Percentiles rank a stretch among this genome's conserved stretches.
Conservation (phyloP, 495 filamentous ascomycete species). For the Xylaria acuta region DNA sequence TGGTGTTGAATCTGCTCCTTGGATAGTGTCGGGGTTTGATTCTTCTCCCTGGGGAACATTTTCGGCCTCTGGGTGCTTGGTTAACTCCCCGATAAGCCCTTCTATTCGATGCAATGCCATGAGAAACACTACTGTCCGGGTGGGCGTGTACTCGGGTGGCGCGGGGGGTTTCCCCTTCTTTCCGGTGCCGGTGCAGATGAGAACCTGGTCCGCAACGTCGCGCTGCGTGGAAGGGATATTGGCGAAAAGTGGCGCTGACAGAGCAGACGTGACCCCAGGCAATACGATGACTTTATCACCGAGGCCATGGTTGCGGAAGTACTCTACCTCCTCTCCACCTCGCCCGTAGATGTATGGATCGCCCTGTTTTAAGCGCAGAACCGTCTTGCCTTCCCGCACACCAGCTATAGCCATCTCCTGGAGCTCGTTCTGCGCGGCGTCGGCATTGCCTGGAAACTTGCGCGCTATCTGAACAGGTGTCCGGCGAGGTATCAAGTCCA, state of each 20-base stretch:
- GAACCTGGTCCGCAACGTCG: conserved; percentile 86
- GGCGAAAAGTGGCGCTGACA: conserved; percentile 88
- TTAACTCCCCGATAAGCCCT: conserved; percentile 71
- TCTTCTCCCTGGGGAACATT: conserved; percentile 39
- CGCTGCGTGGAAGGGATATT: conserved; percentile 87
- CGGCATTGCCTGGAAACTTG: conserved; percentile 97
- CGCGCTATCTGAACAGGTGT: conserved; percentile 90
- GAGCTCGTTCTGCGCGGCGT: conserved; percentile 90
- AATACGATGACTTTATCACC: conserved; percentile 67
- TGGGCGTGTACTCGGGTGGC: conserved; percentile 77
- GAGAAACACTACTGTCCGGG: conserved; percentile 88
- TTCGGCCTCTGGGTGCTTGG: conserved; percentile 45
- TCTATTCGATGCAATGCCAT: conserved; percentile 91
- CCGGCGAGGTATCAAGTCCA: conserved; percentile 88
- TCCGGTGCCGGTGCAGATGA: conserved; percentile 94
- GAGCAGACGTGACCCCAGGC: conserved; percentile 87
- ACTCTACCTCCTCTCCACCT: conserved; percentile 90
- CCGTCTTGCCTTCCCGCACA: conserved; percentile 73
- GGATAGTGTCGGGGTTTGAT: not conserved
- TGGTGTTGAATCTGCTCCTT: conserved; percentile 5
- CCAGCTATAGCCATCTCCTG: conserved; percentile 78
- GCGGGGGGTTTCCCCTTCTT: conserved; percentile 83
- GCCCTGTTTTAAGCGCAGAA: conserved; percentile 91
- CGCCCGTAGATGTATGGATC: conserved; percentile 96
- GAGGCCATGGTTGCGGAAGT: conserved; percentile 76